Base-by-base conservation (phyloP, 345 rosid genomes). In the Arabidopsis suecica region DNA sequence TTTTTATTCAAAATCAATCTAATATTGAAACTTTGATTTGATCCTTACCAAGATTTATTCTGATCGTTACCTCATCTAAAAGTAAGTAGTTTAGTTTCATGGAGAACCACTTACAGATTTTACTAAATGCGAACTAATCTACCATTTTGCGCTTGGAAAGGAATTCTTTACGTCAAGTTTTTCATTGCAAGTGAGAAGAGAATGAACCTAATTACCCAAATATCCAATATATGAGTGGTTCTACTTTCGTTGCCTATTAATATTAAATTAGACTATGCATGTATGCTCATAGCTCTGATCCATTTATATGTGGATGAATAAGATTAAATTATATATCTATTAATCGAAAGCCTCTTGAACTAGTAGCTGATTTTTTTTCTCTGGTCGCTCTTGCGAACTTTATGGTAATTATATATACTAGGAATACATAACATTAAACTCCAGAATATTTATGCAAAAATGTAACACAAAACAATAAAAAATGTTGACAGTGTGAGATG, bases 361-460 rank as follows among this genome's bases (percentile, higher is more conserved):
- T 30, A 56, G 61, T 55, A 12, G 40, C 12, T 53, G 58, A 37
- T 34, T n/a, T 60, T 48, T 11, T 57, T 7, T 8, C 13, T 65
- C 12, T 9, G 28, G 78, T 75, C 44, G 67, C 73, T 67, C 16
- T 66, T 59, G 61, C 33, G 9, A 59, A 75, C 68, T 59, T 67
- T 68, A 25, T 49, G 6, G 53, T 34, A 49, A 49, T 34, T 34
- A 33, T 33, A 33, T 33, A 34, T 5, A 16, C 25, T 16, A 38
- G 13, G 37, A 60, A 60, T 37, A 37, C 32, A 36, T 11, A 61
- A 62, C 37, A 40, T 23, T 61, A 3, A 61, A 23, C 49, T 13
- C 36, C 20, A 41, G 22, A 40, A 61, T 40, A 41, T 12, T 16
- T 12, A 41, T 40, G 28, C 20, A 20, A 50, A 20, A 16, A 23